Conservation (phyloP, 768 basidiomycete genomes). For the Tulasnella sp. region DNA sequence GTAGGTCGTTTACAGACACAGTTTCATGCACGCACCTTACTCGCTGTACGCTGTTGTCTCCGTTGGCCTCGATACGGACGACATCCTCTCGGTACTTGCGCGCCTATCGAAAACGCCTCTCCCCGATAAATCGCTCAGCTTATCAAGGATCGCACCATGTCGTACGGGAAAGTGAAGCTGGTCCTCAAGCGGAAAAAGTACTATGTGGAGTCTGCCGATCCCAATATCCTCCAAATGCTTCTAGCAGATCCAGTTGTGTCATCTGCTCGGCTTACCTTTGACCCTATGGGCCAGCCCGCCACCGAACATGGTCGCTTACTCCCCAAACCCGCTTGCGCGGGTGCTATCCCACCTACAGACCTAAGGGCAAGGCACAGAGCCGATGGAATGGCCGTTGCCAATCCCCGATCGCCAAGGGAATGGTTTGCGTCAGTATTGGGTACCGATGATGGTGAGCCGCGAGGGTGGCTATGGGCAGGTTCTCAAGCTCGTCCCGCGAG, state of each 20-base stretch:
- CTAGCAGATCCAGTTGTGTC: conserved; percentile 79
- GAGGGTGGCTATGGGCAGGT: conserved; percentile 67
- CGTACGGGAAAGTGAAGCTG: conserved; percentile 97
- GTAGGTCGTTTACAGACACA: conserved; percentile 49
- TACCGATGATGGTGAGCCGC: conserved; percentile 81
- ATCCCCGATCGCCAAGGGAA: conserved; percentile 47
- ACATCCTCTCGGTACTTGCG: conserved; percentile 93
- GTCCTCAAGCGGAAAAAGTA: conserved; percentile 98
- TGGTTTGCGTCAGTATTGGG: conserved; percentile 95
- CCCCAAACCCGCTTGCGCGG: no score
- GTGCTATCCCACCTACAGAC: no score
- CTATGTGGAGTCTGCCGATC: conserved; percentile 90
- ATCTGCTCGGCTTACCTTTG: conserved; percentile 61
- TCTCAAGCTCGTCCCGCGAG: conserved; percentile 73
- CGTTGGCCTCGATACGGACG: conserved; percentile 93
- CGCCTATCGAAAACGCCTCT: conserved; percentile 87
- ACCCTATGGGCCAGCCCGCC: no score
- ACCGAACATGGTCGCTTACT: no score
- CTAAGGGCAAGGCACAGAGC: no score
- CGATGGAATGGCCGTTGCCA: conserved; percentile 41
- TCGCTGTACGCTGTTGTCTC: conserved; percentile 98
- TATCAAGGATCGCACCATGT: conserved; percentile 87
- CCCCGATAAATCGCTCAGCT: conserved; percentile 75
- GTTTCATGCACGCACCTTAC: conserved; percentile 95
- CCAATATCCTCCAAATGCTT: conserved; percentile 82